Percentiles rank a stretch among this genome's conserved stretches.
These are phyloP conservation scores for Rubroboletus pulcherrimus DNA, from an alignment of 768 basidiomycete genomes.

Conservation along the genomic window DNA sequence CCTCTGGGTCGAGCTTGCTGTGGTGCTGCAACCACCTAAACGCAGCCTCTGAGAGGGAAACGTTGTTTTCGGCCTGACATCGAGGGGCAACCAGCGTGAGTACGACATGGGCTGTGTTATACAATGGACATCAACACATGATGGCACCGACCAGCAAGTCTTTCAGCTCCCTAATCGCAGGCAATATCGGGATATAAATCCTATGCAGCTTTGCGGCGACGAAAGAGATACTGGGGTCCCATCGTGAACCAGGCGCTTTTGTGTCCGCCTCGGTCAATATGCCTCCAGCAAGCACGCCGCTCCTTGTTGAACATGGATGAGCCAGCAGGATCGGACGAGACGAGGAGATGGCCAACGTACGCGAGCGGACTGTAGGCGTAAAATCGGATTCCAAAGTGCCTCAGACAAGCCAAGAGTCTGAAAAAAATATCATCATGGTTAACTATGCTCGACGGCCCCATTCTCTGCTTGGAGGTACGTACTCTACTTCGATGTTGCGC, in stretches of 20 bases:
- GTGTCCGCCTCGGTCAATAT: slow-evolving; percentile 7
- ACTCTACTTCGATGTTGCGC: slow-evolving; percentile 21
- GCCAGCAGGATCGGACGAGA: neutral
- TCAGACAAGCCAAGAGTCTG: slow-evolving; percentile 40
- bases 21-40: slow-evolving; percentile 24
- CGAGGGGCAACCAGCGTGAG: neutral
- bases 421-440: neutral
- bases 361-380: slow-evolving; percentile 30
- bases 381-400: slow-evolving; percentile 39
- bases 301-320: slow-evolving; percentile 3
- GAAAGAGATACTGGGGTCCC: slow-evolving; percentile 8
- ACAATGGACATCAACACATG: too few species aligned
- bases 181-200: slow-evolving; percentile 10
- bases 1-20: slow-evolving; percentile 12
- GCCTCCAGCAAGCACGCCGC: slow-evolving; percentile 11
- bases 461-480: neutral
- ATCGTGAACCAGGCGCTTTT: slow-evolving; percentile 1
- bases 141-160: slow-evolving; percentile 7
- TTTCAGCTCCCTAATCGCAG: slow-evolving; percentile 16
- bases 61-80: slow-evolving; percentile 9
- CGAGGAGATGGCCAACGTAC: slow-evolving; percentile 4
- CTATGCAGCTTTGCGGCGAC: neutral
- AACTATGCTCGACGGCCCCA: too few species aligned
- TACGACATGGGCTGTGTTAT: neutral
- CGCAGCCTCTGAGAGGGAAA: slow-evolving; percentile 13